phyloP scores from a whole-genome alignment of 306 rosid genomes.

The Cicer bijugum region DNA sequence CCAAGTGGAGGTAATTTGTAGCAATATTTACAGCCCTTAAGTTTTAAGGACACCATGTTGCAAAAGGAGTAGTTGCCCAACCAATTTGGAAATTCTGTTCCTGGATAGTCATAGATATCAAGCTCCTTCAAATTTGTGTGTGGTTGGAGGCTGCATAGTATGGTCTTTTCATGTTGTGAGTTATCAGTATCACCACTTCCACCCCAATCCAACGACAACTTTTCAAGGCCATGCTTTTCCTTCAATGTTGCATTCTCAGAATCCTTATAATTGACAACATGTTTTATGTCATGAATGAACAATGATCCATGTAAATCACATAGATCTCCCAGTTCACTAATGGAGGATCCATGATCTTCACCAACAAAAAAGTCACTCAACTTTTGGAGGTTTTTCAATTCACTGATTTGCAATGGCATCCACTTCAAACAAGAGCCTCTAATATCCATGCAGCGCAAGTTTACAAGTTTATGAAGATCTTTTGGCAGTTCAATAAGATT shows the following conservation, averaged over 20 bases:
- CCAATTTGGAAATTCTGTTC: slow-evolving; percentile 54
- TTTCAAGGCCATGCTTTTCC: slow-evolving; percentile 47
- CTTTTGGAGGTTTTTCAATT: slow-evolving; percentile 43
- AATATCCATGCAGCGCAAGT: slow-evolving; percentile 49
- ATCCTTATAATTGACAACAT: slow-evolving; percentile 16
- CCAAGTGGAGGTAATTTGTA: slow-evolving; percentile 51
- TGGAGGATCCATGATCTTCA: slow-evolving; percentile 37
- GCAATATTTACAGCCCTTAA: slow-evolving; percentile 46
- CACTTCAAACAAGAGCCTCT: slow-evolving; percentile 28
- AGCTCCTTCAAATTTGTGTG: slow-evolving; percentile 48
- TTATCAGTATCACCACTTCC: slow-evolving; percentile 38
- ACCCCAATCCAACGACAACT: slow-evolving; percentile 47
- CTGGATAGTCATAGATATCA: slow-evolving; percentile 39
- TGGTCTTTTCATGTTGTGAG: slow-evolving; percentile 32
- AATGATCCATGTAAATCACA: slow-evolving; percentile 44
- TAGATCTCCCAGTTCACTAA: slow-evolving; percentile 46
- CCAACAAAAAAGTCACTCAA: slow-evolving; percentile 45
- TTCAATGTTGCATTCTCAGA: slow-evolving; percentile 44
- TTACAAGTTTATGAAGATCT: slow-evolving; percentile 42
- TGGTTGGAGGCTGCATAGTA: slow-evolving; percentile 42
- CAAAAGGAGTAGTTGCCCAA: slow-evolving; percentile 45
- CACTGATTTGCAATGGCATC: slow-evolving; percentile 49
- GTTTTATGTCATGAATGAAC: slow-evolving; percentile 39
- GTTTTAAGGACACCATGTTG: slow-evolving; percentile 38
- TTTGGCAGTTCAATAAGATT: slow-evolving; percentile 43